phyloP scores from a whole-genome alignment of 176 grass and related monocot species.

The Guadua angustifolia region DNA sequence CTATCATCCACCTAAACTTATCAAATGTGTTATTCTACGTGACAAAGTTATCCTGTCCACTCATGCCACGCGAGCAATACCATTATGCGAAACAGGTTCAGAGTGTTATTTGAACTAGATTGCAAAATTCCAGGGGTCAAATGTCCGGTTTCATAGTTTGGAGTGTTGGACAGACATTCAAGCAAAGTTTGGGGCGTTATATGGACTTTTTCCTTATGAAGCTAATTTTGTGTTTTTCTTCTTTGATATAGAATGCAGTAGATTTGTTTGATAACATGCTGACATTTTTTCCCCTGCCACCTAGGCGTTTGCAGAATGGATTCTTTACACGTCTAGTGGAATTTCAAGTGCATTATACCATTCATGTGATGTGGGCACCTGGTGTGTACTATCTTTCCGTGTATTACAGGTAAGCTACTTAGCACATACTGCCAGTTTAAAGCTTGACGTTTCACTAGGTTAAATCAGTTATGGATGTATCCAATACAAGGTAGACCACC shows the following conservation, averaged over 20 bases:
- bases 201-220: background rate
- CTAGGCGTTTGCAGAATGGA: slow-evolving; percentile 95
- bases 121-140: too few relatives aligned
- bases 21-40: too few relatives aligned
- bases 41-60: too few relatives aligned
- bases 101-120: too few relatives aligned
- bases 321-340: slow-evolving; percentile 92
- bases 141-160: too few relatives aligned
- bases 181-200: too few relatives aligned
- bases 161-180: too few relatives aligned
- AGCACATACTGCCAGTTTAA: slow-evolving; percentile 9
- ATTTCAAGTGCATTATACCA: slow-evolving; percentile 93
- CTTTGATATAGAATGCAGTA: slow-evolving; percentile 17
- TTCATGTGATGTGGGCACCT: slow-evolving; percentile 94
- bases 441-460: slow-evolving; percentile 17
- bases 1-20: too few relatives aligned
- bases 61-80: too few relatives aligned
- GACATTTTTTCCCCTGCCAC: slow-evolving; percentile 26
- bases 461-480: background rate
- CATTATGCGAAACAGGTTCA: too few relatives aligned
- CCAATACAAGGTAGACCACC: slow-evolving; percentile 16
- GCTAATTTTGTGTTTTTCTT: background rate
- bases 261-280: slow-evolving; percentile 37
- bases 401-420: slow-evolving; percentile 75
- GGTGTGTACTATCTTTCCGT: slow-evolving; percentile 89